These are phyloP conservation scores for Ceratocystis colombiana DNA, from an alignment of 2,329 filamentous ascomycete genomes.

Conservation along the genomic window DNA sequence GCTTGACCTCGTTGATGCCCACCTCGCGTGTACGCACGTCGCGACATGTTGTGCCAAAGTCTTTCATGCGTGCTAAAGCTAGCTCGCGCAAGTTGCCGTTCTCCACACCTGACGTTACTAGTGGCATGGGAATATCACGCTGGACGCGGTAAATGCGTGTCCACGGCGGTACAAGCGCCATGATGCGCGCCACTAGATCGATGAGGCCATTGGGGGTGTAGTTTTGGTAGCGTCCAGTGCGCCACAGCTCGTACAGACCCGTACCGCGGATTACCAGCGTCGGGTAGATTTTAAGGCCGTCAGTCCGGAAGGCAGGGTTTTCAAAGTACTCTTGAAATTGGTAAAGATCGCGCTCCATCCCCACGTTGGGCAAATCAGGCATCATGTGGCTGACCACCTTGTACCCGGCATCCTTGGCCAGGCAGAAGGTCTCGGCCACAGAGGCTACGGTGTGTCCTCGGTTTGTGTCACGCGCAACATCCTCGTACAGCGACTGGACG, in stretches of 20 bases:
- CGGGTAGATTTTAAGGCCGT: slow-evolving; percentile 95
- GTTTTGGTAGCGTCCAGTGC: slow-evolving; percentile 94
- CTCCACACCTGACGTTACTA: slow-evolving; percentile 96
- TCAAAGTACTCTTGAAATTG: slow-evolving; percentile 98
- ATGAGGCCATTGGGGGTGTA: slow-evolving; percentile 96
- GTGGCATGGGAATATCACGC: slow-evolving; percentile 97
- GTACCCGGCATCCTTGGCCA: slow-evolving; percentile 97
- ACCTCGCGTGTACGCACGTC: slow-evolving; percentile 95
- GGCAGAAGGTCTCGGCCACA: slow-evolving; percentile 89
- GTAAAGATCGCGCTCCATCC: slow-evolving; percentile 93
- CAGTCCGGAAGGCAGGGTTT: slow-evolving; percentile 88
- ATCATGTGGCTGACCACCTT: slow-evolving; percentile 99
- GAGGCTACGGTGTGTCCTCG: slow-evolving; percentile 90
- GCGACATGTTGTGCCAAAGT: slow-evolving; percentile 93
- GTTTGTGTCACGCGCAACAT: slow-evolving; percentile 96
- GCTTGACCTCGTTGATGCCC: slow-evolving; percentile 96
- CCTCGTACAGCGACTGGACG: slow-evolving; percentile 93
- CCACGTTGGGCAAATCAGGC: slow-evolving; percentile 95
- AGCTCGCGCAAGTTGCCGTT: slow-evolving; percentile 94
- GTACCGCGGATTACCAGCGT: slow-evolving; percentile 95
- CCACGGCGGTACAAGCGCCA: slow-evolving; percentile 92
- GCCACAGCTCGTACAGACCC: slow-evolving; percentile 92
- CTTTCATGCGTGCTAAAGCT: slow-evolving; percentile 94
- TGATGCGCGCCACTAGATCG: slow-evolving; percentile 89
- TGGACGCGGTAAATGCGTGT: slow-evolving; percentile 97